Conservation (phyloP, 192 early-diverging fungal species). For the Paraglomus brasilianum region DNA sequence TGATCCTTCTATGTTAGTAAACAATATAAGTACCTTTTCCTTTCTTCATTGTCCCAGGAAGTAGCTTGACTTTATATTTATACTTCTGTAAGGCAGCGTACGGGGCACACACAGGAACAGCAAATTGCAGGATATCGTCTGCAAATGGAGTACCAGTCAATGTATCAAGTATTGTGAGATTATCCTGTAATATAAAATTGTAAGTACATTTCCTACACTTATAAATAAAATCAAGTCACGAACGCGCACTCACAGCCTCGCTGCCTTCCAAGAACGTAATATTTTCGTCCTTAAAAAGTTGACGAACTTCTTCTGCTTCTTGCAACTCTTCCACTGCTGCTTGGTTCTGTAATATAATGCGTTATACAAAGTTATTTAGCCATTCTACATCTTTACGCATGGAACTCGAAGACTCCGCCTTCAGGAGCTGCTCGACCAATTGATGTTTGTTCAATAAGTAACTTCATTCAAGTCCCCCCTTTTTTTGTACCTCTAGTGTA, state of each 20-base stretch:
- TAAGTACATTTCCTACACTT: not conserved
- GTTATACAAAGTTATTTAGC: not conserved
- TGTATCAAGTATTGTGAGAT: conserved; percentile 69
- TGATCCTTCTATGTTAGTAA: not conserved
- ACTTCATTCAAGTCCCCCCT: not conserved
- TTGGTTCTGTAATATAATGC: conserved; percentile 1
- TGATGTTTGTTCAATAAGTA: not conserved
- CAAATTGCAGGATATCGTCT: conserved; percentile 78
- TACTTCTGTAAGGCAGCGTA: conserved; percentile 81
- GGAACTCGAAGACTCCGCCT: not conserved
- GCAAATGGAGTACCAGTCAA: conserved; percentile 78
- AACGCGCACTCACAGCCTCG: conserved; percentile 35
- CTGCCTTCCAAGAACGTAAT: conserved; percentile 54
- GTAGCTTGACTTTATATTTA: conserved; percentile 94
- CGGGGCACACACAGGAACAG: conserved; percentile 92
- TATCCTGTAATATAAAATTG: conserved; percentile 38
- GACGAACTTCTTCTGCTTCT: conserved; percentile 49
- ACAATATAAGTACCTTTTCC: conserved; percentile 71
- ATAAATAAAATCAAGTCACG: not conserved
- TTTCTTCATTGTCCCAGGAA: conserved; percentile 87
- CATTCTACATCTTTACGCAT: not conserved
- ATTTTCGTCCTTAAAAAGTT: conserved; percentile 59
- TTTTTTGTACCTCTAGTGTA: conserved; percentile 29
- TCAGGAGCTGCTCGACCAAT: not conserved
- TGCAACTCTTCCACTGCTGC: conserved; percentile 14